These are phyloP conservation scores for Aspergillus tamarii DNA, from an alignment of 2,329 filamentous ascomycete genomes.

Conservation along the genomic window DNA sequence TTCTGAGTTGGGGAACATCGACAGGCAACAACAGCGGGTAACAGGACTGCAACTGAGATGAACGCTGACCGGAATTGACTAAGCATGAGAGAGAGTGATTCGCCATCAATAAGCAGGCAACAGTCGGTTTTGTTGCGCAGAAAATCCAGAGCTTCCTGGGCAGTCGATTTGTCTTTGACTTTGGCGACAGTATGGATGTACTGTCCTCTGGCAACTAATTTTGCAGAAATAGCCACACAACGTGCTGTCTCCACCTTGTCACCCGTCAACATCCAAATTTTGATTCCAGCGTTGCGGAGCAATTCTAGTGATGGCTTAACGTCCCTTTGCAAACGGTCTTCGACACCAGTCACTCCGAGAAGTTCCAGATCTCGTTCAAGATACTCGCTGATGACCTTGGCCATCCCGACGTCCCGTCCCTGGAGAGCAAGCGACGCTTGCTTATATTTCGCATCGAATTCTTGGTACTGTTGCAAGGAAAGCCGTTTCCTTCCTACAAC, in stretches of 20 bases:
- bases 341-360: conserved; percentile 94
- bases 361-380: conserved; percentile 89
- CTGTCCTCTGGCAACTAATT: conserved; percentile 89
- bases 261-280: conserved; percentile 99
- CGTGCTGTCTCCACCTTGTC: conserved; percentile 98
- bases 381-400: conserved; percentile 74
- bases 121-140: conserved; percentile 82
- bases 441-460: conserved; percentile 75
- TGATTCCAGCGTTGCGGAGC: conserved; percentile 93
- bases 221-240: conserved; percentile 93
- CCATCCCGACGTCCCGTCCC: conserved; percentile 80
- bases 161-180: conserved; percentile 78
- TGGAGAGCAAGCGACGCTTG: conserved; percentile 80
- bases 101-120: conserved; percentile 91
- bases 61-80: conserved; percentile 82
- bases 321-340: conserved; percentile 93
- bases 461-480: conserved; percentile 74
- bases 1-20: conserved; percentile 97
- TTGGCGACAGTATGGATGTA: conserved; percentile 93
- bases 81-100: conserved; percentile 82
- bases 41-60: conserved; percentile 80
- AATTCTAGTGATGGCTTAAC: conserved; percentile 95
- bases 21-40: conserved; percentile 93
- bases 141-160: conserved; percentile 86
- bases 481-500: conserved; percentile 92